Conservation (phyloP, 2,329 filamentous ascomycete genomes). For the Neonectria sp. region DNA sequence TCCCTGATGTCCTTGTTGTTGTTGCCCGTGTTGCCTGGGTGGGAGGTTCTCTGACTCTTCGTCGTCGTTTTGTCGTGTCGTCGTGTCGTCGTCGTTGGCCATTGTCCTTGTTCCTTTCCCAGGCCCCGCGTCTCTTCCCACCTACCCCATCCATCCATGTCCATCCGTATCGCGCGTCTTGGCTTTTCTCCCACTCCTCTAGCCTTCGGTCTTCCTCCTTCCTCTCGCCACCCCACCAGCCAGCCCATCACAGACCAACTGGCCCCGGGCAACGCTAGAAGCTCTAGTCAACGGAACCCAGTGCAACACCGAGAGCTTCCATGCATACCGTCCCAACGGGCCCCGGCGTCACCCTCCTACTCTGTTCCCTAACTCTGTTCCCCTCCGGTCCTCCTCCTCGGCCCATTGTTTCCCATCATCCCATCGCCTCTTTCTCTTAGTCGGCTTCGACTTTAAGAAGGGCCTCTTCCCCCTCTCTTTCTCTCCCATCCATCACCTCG, state of each 20-base stretch:
- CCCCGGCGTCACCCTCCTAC: conserved; percentile 1
- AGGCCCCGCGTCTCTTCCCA: conserved; percentile 19
- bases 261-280: conserved; percentile 28
- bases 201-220: conserved; percentile 5
- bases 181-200: conserved; percentile 22
- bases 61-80: conserved; percentile 27
- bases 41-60: conserved; percentile 2
- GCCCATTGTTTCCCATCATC: conserved; percentile 29
- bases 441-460: conserved; percentile 41
- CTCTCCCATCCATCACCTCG: conserved; percentile 24
- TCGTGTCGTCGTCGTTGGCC: conserved; percentile 27
- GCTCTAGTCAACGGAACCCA: conserved; percentile 25
- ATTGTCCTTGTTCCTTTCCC: conserved; percentile 33
- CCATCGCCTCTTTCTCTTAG: conserved; percentile 23
- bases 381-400: conserved; percentile 13
- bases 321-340: conserved; percentile 13
- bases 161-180: conserved; percentile 42
- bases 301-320: conserved; percentile 31
- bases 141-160: conserved; percentile 44
- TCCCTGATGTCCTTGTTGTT: not conserved
- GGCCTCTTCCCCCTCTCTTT: conserved; percentile 21
- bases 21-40: not conserved
- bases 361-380: conserved; percentile 8
- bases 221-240: conserved; percentile 12
- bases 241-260: conserved; percentile 12